Evolutionary conservation across 345 rosid genomes (phyloP).

Genomic region (Pugionium dolabratum): DNA sequence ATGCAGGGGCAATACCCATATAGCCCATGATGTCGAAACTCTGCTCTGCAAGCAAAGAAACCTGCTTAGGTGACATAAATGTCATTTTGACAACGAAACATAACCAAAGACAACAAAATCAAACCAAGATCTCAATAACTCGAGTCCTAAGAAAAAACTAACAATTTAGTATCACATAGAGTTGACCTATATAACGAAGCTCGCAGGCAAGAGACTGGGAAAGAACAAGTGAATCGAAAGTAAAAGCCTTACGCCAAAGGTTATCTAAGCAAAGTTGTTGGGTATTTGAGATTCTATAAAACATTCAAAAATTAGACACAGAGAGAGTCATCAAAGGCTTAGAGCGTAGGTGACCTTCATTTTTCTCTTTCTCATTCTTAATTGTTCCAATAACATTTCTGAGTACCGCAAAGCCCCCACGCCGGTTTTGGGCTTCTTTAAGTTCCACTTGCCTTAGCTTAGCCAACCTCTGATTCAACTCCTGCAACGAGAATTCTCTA

Average conservation of each 20-base stretch:
- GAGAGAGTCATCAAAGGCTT: conserved; percentile 18
- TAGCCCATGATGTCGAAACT: conserved; percentile 37
- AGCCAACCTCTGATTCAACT: conserved; percentile 71
- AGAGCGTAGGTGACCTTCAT: conserved; percentile 47
- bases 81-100: conserved; percentile 21
- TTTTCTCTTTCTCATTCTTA: conserved; percentile 26
- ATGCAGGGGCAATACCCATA: conserved; percentile 45
- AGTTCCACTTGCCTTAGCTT: conserved; percentile 67
- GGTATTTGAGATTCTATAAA: neutral
- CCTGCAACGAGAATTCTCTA: conserved; percentile 60
- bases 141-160: conserved; percentile 14
- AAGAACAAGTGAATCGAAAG: neutral
- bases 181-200: neutral
- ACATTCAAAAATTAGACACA: neutral
- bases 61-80: conserved; percentile 28
- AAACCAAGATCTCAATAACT: conserved; percentile 10
- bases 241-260: neutral
- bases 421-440: conserved; percentile 35
- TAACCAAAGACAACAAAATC: neutral
- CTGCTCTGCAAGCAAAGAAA: conserved; percentile 50
- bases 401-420: neutral
- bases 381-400: conserved; percentile 33
- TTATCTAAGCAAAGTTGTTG: neutral
- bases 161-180: neutral
- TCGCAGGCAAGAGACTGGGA: neutral